phyloP scores from a whole-genome alignment of 768 basidiomycete species.

The Xanthoconium purpureum region DNA sequence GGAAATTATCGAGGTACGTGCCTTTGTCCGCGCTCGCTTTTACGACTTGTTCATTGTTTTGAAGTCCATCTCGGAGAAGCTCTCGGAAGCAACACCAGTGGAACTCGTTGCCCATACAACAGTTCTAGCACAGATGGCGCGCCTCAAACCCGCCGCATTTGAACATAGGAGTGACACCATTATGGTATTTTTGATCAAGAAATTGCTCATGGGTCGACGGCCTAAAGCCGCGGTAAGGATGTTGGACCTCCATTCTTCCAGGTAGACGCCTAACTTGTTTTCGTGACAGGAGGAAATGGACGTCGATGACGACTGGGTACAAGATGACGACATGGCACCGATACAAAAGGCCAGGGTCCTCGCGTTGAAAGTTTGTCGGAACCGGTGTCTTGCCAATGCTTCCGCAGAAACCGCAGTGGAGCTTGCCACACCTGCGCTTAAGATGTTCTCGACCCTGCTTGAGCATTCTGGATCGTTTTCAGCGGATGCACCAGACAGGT shows the following conservation, averaged over 20 bases:
- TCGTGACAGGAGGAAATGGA: conserved; percentile 53
- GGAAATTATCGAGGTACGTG: conserved; percentile 62
- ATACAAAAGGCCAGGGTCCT: conserved; percentile 68
- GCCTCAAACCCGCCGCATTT: conserved; percentile 65
- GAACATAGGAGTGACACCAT: conserved; percentile 76
- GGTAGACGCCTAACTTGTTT: not conserved
- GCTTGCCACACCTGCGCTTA: conserved; percentile 70
- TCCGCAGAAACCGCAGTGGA: conserved; percentile 55
- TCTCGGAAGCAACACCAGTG: conserved; percentile 48
- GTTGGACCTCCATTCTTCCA: not conserved
- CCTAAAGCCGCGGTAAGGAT: conserved; percentile 44
- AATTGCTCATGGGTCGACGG: conserved; percentile 60
- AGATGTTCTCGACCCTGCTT: conserved; percentile 71
- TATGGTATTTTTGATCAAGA: conserved; percentile 66
- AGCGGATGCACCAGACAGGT: conserved; percentile 54
- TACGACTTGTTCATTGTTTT: not conserved
- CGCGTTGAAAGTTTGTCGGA: conserved; percentile 76
- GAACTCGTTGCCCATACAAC: conserved; percentile 63
- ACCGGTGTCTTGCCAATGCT: conserved; percentile 73
- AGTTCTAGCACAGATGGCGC: conserved; percentile 72
- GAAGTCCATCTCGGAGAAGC: conserved; percentile 56
- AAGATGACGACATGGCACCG: conserved; percentile 57
- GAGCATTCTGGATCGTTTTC: conserved; percentile 64
- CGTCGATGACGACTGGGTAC: conserved; percentile 70
- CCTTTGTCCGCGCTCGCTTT: not conserved